phyloP scores from a whole-genome alignment of 441 rosid genomes.

The Omphalea diandra region DNA sequence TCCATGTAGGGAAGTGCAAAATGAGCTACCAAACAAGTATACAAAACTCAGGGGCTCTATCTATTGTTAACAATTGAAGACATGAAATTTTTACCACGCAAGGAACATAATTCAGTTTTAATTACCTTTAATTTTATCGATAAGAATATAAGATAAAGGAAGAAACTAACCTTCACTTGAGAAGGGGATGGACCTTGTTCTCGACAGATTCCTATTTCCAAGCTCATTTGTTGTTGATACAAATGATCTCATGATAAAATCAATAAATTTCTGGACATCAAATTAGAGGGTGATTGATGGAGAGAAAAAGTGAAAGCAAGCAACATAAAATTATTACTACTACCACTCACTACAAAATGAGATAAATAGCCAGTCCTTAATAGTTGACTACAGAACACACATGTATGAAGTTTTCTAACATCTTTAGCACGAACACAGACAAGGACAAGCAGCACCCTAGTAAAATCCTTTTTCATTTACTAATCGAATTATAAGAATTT shows the following conservation, averaged over 20 bases:
- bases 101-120: not conserved
- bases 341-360: not conserved
- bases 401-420: not conserved
- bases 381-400: not conserved
- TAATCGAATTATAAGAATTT: not conserved
- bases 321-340: not conserved
- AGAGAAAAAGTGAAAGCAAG: slow-evolving; percentile 14
- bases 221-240: slow-evolving; percentile 39
- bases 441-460: slow-evolving; percentile 3
- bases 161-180: slow-evolving; percentile 44
- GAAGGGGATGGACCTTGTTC: slow-evolving; percentile 33
- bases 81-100: not conserved
- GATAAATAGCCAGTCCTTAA: not conserved
- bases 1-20: not conserved
- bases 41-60: not conserved
- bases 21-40: not conserved
- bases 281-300: slow-evolving; percentile 5
- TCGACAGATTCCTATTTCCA: slow-evolving; percentile 34
- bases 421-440: not conserved
- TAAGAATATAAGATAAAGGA: slow-evolving; percentile 10
- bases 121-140: not conserved
- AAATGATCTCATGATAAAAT: slow-evolving; percentile 63
- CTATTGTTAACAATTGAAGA: slow-evolving; percentile 5
- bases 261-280: slow-evolving; percentile 63
- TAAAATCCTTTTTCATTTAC: slow-evolving; percentile 4